Evolutionary conservation across 2,329 filamentous ascomycete genomes (phyloP).

Genomic region (Fusarium sp.): DNA sequence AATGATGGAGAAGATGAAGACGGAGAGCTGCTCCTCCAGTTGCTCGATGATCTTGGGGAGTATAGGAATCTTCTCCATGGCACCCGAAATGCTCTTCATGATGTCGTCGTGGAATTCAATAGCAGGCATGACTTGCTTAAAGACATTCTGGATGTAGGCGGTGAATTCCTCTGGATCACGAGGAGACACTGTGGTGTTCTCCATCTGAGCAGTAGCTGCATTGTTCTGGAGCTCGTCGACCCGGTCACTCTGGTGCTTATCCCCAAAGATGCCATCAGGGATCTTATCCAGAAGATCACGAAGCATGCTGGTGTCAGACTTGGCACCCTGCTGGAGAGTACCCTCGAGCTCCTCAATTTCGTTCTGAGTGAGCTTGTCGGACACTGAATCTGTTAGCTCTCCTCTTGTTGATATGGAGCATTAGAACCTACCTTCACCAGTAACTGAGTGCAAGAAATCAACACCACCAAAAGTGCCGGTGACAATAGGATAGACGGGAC

Average conservation of each 20-base stretch:
- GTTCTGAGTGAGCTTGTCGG: slow-evolving; percentile 89
- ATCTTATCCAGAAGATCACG: slow-evolving; percentile 84
- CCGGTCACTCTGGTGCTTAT: slow-evolving; percentile 76
- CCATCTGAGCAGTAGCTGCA: slow-evolving; percentile 77
- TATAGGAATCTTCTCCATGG: slow-evolving; percentile 86
- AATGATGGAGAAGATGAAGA: slow-evolving; percentile 92
- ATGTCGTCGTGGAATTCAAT: slow-evolving; percentile 92
- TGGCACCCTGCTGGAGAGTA: slow-evolving; percentile 73
- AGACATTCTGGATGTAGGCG: slow-evolving; percentile 75
- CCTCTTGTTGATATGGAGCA: not conserved
- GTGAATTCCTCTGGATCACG: slow-evolving; percentile 87
- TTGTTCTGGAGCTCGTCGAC: slow-evolving; percentile 83
- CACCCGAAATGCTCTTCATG: slow-evolving; percentile 79
- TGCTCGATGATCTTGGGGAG: slow-evolving; percentile 87
- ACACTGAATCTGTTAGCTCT: slow-evolving; percentile 60
- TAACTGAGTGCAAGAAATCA: slow-evolving; percentile 91
- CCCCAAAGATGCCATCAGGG: slow-evolving; percentile 81
- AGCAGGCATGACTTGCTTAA: slow-evolving; percentile 84
- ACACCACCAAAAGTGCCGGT: slow-evolving; percentile 96
- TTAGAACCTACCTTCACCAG: slow-evolving; percentile 63
- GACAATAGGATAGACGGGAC: slow-evolving; percentile 79
- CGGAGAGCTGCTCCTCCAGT: slow-evolving; percentile 84
- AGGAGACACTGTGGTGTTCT: slow-evolving; percentile 78
- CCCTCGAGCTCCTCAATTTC: slow-evolving; percentile 90
- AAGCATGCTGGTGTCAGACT: slow-evolving; percentile 76